phyloP scores from a whole-genome alignment of 2,329 filamentous ascomycete species.

The Colletotrichum destructivum region DNA sequence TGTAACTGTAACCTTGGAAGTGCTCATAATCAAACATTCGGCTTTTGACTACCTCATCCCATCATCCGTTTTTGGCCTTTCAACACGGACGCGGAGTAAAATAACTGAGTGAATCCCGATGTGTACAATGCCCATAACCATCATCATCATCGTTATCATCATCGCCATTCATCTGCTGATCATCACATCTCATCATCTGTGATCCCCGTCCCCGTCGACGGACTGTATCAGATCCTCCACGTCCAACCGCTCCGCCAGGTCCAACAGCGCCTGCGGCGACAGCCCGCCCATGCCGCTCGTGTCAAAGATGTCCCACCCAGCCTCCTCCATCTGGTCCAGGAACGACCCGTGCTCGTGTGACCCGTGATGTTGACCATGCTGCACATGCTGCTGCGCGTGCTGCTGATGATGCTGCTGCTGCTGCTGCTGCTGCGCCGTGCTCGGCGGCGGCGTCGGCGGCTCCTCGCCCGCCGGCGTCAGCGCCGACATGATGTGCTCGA shows the following conservation, averaged over 20 bases:
- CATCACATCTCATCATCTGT: not conserved
- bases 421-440: slow-evolving; percentile 24
- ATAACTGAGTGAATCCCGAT: too few relatives aligned
- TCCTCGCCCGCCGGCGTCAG: slow-evolving; percentile 49
- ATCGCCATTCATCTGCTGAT: not conserved
- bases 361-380: too few relatives aligned
- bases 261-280: slow-evolving; percentile 50
- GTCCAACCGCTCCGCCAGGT: slow-evolving; percentile 51
- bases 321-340: slow-evolving; percentile 38
- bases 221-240: slow-evolving; percentile 41
- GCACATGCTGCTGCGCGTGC: too few relatives aligned
- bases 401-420: slow-evolving; percentile 27
- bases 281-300: slow-evolving; percentile 51
- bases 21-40: not conserved
- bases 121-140: too few relatives aligned
- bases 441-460: slow-evolving; percentile 41
- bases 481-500: slow-evolving; percentile 54
- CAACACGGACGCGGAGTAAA: too few relatives aligned
- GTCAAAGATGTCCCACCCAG: slow-evolving; percentile 52
- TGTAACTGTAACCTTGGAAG: not conserved
- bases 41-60: too few relatives aligned
- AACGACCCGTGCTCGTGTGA: slow-evolving; percentile 33
- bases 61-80: too few relatives aligned
- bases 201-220: slow-evolving; percentile 14
- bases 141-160: too few relatives aligned